phyloP scores from a whole-genome alignment of 306 rosid genomes.

The Dalbergia oliveri region DNA sequence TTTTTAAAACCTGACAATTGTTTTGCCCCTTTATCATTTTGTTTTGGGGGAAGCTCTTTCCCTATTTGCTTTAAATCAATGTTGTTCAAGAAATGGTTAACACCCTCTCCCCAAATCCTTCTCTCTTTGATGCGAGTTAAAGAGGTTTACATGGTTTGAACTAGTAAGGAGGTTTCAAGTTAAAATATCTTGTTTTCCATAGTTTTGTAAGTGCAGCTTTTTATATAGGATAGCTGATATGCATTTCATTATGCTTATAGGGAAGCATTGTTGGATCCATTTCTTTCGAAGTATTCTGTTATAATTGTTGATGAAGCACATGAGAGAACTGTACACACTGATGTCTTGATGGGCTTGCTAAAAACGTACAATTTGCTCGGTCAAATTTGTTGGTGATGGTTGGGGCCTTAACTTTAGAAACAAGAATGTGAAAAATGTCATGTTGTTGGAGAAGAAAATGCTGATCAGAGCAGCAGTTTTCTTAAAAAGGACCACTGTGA shows the following conservation, averaged over 20 bases:
- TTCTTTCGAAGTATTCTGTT: constrained; percentile 85
- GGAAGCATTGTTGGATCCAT: constrained; percentile 93
- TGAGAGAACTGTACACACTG: constrained; percentile 95
- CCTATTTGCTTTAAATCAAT: neutral
- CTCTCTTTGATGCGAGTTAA: neutral
- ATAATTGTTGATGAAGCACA: constrained; percentile 96
- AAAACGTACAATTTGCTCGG: constrained; percentile 81
- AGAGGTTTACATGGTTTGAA: constrained; percentile 35
- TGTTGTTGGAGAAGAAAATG: constrained; percentile 54
- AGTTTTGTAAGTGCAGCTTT: constrained; percentile 31
- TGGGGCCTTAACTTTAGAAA: constrained; percentile 47
- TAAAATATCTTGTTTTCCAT: neutral
- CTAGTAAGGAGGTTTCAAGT: constrained; percentile 4
- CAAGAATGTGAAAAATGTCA: constrained; percentile 50
- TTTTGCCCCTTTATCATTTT: neutral
- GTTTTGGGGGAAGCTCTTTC: neutral
- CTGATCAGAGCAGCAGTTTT: constrained; percentile 48
- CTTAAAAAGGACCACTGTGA: constrained; percentile 58
- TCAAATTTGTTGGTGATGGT: constrained; percentile 52
- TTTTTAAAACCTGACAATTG: no score
- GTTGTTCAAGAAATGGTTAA: neutral
- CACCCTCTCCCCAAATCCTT: neutral
- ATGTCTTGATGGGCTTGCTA: constrained; percentile 88
- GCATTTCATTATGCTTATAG: constrained; percentile 55
- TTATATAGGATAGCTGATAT: constrained; percentile 30